Base-by-base conservation (phyloP, 164 flowering plant species). In the Saururus chinensis region DNA sequence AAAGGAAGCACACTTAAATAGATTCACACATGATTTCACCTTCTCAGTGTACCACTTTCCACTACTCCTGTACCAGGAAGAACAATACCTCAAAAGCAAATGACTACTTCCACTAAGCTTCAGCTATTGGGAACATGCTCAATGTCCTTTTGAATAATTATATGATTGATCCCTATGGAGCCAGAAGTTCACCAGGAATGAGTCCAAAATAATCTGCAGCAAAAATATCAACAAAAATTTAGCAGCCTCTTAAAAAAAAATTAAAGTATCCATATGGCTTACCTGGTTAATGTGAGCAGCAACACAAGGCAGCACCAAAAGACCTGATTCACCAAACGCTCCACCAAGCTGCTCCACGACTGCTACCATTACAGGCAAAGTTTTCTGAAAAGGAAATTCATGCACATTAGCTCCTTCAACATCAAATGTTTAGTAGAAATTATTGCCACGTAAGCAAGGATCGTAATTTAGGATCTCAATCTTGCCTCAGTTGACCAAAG, bases 231-330 rank as follows among this genome's bases (percentile, higher is more conserved):
- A 40, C 60, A 40, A 30, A 19, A 55, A 42, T 16, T 55, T 7
- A 55, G 20, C 4, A 55, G 17, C 8, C 16, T 19, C 20, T n/a
- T 40, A 0, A 26, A 25, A n/a, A 17, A 23, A 11, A 25, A 24
- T 16, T 6, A 42, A 17, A 30, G 19, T 30, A 59, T 9, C 9
- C 12, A 42, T 42, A 42, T n/a, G 52, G 51, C 19, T 51, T 51
- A 89, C 98, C 98, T 89, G 98, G 76, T 71, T 81, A 63, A 92
- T 59, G 77, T 92, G 98, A 11, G 96, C 93, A 35, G 95, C 98
- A 42, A 92, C 88, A 71, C 96, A 89, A 52, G 98, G 98, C 73
- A 92, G 91, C 78, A 89, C 87, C 60, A 89, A 74, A 75, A 92
- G 70, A 60, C 96, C 95, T 53, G 96, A 73, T 80, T 82, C 89